Conservation (phyloP, 768 basidiomycete genomes). For the Hericium coralloides region DNA sequence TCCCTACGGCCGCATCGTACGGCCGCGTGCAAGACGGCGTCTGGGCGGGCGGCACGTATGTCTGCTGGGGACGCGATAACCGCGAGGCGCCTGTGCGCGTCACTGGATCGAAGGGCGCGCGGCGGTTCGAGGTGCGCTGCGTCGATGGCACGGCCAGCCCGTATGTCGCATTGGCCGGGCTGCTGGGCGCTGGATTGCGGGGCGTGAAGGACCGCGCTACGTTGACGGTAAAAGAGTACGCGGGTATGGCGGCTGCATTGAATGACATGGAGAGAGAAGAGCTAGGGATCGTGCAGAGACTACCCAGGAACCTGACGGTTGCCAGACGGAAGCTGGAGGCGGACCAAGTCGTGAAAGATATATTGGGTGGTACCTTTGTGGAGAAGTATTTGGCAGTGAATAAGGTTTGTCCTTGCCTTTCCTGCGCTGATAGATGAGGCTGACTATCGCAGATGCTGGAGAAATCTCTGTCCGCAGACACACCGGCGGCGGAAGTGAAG, state of each 20-base stretch:
- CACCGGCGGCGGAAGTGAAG: no score
- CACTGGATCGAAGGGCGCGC: conserved; percentile 33
- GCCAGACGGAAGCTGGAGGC: neutral
- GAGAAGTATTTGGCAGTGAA: neutral
- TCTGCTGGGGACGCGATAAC: conserved; percentile 61
- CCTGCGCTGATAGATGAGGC: no score
- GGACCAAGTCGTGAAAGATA: neutral
- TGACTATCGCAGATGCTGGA: no score
- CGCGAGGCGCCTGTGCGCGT: conserved; percentile 58
- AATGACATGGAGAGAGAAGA: neutral
- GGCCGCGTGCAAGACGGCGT: conserved; percentile 53
- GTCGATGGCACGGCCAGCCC: conserved; percentile 60
- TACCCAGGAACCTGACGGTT: neutral
- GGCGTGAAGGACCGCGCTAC: conserved; percentile 35
- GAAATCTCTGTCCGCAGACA: no score
- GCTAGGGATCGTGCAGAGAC: neutral
- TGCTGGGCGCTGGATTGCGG: conserved; percentile 44
- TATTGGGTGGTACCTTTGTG: neutral
- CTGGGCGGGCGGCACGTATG: conserved; percentile 66
- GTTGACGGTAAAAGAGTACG: conserved; percentile 25
- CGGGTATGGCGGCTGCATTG: neutral
- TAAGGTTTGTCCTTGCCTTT: neutral
- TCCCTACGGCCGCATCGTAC: conserved; percentile 56
- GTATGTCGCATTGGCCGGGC: conserved; percentile 46
- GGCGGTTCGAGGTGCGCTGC: conserved; percentile 55